Evolutionary conservation across 257 asterid genomes (phyloP).

Genomic region (Jasminum sambac): DNA sequence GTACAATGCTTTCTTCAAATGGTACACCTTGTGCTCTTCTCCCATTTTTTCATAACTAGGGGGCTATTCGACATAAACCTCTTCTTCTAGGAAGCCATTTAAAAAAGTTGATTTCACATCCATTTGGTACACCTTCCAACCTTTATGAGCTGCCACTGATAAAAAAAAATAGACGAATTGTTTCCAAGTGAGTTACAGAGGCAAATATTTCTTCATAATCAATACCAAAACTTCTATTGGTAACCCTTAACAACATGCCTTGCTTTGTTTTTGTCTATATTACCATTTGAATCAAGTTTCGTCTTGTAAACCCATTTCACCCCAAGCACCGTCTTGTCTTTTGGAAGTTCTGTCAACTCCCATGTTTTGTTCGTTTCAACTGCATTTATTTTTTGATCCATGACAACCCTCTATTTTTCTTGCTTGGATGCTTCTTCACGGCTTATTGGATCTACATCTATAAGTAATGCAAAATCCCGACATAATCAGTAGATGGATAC

Average conservation of each 20-base stretch:
- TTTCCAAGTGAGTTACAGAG: neutral
- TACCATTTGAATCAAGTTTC: neutral
- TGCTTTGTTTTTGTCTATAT: neutral
- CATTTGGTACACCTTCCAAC: neutral
- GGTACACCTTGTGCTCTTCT: too few relatives aligned
- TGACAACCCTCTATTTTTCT: neutral
- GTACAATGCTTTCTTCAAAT: too few relatives aligned
- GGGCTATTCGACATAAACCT: neutral
- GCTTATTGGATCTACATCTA: neutral
- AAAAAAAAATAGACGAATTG: neutral
- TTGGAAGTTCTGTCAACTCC: neutral
- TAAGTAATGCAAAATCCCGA: neutral
- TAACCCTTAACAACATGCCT: neutral
- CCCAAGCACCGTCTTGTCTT: neutral
- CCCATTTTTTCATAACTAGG: neutral
- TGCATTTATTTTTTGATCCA: neutral
- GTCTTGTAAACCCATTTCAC: neutral
- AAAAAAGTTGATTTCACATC: neutral
- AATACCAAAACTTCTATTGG: neutral
- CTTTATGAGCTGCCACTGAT: neutral
- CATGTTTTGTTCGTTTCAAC: neutral
- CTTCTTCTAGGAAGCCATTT: neutral
- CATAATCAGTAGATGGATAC: too few relatives aligned
- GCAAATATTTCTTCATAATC: slow-evolving; percentile 5
- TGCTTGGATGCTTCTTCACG: neutral